phyloP scores from a whole-genome alignment of 108 stramenopile genomes.

The Pseudonitzschia pungens region DNA sequence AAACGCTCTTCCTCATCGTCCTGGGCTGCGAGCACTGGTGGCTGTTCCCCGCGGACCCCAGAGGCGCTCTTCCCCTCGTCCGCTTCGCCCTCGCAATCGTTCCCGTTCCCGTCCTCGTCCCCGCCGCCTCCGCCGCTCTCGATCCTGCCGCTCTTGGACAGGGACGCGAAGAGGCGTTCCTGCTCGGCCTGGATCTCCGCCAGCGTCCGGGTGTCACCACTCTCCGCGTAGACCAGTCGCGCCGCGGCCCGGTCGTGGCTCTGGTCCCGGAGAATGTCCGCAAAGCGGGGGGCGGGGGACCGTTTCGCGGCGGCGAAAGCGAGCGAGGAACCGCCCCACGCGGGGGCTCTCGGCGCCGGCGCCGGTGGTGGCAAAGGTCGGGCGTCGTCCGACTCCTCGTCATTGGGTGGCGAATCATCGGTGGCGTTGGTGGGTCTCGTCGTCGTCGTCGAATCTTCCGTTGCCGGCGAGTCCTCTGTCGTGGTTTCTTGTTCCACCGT shows the following conservation, averaged over 20 bases:
- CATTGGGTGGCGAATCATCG: no score
- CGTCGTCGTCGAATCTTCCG: no score
- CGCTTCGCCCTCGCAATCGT: neutral
- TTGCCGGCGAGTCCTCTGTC: no score
- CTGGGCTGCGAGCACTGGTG: no score
- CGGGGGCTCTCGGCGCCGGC: neutral
- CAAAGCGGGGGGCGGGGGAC: neutral
- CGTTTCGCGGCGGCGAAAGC: no score
- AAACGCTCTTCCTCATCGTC: constrained; percentile 16
- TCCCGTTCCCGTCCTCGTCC: neutral
- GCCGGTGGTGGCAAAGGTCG: neutral
- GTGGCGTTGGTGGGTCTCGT: no score
- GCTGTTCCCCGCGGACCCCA: no score
- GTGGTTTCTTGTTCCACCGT: no score
- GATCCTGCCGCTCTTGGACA: neutral
- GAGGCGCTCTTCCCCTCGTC: no score
- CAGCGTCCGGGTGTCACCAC: neutral
- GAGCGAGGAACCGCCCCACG: no score
- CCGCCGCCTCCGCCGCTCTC: neutral
- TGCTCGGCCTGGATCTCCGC: constrained; percentile 24
- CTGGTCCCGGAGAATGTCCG: constrained; percentile 30
- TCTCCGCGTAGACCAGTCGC: neutral
- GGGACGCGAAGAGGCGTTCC: constrained; percentile 22
- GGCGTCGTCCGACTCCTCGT: no score
- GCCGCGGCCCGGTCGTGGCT: constrained; percentile 9